Evolutionary conservation across 2,329 filamentous ascomycete species (phyloP).

Genomic region (Apiospora malaysiana): DNA sequence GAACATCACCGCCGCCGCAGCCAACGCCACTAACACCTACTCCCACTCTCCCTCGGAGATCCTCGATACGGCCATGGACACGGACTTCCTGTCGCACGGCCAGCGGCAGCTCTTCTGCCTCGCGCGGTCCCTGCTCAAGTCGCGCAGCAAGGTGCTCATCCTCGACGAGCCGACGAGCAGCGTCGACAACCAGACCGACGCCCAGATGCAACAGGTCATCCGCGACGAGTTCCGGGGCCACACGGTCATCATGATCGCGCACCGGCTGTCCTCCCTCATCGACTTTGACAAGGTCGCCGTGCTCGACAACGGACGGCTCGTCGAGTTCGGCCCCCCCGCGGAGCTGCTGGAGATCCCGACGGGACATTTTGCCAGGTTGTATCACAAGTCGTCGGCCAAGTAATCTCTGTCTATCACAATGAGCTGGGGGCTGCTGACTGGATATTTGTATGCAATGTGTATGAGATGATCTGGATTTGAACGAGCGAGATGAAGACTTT

Average conservation of each 20-base stretch:
- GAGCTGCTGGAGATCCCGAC: conserved; percentile 17
- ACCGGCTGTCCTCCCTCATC: conserved; percentile 40
- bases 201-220: conserved; percentile 25
- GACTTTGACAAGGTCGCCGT: conserved; percentile 43
- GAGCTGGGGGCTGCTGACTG: too few species aligned
- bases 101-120: conserved; percentile 70
- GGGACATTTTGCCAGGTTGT: conserved; percentile 23
- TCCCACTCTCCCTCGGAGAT: background rate
- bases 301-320: conserved; percentile 37
- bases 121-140: conserved; percentile 64
- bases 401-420: background rate
- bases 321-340: conserved; percentile 37
- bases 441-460: background rate
- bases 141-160: conserved; percentile 67
- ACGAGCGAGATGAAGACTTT: background rate
- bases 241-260: conserved; percentile 44
- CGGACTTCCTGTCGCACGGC: conserved; percentile 56
- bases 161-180: conserved; percentile 58
- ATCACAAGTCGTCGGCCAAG: conserved; percentile 11
- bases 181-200: conserved; percentile 25
- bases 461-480: background rate
- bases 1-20: conserved; percentile 35
- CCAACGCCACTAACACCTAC: conserved; percentile 34
- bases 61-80: conserved; percentile 22
- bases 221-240: conserved; percentile 33